Evolutionary conservation across 1,284 basidiomycete species (phyloP).

Genomic region (Rhodotorula sp.): DNA sequence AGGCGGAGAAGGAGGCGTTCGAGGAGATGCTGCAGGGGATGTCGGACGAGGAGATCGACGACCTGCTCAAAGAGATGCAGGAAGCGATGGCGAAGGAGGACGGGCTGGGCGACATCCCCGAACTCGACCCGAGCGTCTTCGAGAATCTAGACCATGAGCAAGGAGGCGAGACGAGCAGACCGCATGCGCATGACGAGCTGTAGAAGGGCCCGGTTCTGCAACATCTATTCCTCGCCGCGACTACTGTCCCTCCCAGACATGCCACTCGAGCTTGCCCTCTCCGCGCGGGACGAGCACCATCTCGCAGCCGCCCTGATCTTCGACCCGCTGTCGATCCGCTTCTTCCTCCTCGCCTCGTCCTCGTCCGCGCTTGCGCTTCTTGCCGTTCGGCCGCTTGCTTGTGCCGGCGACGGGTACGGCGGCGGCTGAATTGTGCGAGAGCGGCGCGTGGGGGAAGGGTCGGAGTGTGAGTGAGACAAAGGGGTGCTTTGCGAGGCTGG

Average conservation of each 20-base stretch:
- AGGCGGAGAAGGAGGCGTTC: conserved; percentile 9
- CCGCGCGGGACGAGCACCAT: conserved; percentile 1
- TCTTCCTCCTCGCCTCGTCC: conserved; percentile 38
- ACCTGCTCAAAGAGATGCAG: conserved; percentile 14
- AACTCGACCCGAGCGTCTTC: conserved; percentile 2
- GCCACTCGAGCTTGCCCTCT: conserved; percentile 5
- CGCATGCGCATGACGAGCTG: conserved; percentile 8
- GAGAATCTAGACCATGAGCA: neutral
- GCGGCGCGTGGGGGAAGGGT: conserved; percentile 23
- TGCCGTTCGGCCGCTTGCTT: conserved; percentile 26
- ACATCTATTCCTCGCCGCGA: neutral
- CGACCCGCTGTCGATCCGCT: conserved; percentile 2
- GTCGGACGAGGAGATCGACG: conserved; percentile 33
- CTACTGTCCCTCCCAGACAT: conserved; percentile 26
- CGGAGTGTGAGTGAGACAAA: conserved; percentile 23
- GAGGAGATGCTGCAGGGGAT: conserved; percentile 23
- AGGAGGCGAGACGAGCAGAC: too few species aligned
- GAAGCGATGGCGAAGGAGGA: conserved; percentile 6
- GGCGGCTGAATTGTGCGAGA: conserved; percentile 24
- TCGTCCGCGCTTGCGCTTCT: conserved; percentile 33
- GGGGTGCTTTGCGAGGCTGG: neutral
- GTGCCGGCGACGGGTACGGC: conserved; percentile 21
- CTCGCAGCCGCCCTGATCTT: conserved; percentile 22
- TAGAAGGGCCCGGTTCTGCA: neutral
- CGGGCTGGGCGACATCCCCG: neutral